These are phyloP conservation scores for Sporothrix variecibatus DNA, from an alignment of 2,329 filamentous ascomycete species.

Conservation along the genomic window DNA sequence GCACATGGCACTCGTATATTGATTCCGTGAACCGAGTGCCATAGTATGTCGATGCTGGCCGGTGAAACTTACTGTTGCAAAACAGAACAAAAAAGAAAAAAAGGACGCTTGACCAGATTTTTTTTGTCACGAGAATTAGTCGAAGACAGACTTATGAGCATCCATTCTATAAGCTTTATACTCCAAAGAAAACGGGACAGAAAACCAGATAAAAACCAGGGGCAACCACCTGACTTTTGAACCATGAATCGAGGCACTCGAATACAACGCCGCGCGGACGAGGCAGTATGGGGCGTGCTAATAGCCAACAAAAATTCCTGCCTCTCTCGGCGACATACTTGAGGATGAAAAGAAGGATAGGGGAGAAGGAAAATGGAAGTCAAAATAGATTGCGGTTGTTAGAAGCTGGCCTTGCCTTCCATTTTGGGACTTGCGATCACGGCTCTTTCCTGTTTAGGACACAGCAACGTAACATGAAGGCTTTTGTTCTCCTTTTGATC, in stretches of 20 bases:
- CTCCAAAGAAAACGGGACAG: too few relatives aligned
- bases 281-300: too few relatives aligned
- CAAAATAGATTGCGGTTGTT: neutral
- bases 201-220: neutral
- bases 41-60: neutral
- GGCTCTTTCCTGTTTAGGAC: conserved; percentile 19
- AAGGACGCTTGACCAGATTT: neutral
- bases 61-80: neutral
- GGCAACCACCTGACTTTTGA: neutral
- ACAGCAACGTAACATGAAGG: conserved; percentile 18
- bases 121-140: neutral
- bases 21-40: neutral
- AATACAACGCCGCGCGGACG: neutral
- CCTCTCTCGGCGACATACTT: neutral
- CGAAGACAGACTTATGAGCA: too few relatives aligned
- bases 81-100: neutral
- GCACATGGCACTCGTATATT: neutral
- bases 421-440: conserved; percentile 1
- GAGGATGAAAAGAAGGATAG: neutral
- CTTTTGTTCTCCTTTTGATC: neutral
- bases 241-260: neutral
- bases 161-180: neutral
- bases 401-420: conserved; percentile 5
- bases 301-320: neutral
- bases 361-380: neutral